Percentiles rank a stretch among this genome's conserved stretches.
These are phyloP conservation scores for Phytophthora citricola DNA, from an alignment of 352 stramenopile species.

Conservation along the genomic window DNA sequence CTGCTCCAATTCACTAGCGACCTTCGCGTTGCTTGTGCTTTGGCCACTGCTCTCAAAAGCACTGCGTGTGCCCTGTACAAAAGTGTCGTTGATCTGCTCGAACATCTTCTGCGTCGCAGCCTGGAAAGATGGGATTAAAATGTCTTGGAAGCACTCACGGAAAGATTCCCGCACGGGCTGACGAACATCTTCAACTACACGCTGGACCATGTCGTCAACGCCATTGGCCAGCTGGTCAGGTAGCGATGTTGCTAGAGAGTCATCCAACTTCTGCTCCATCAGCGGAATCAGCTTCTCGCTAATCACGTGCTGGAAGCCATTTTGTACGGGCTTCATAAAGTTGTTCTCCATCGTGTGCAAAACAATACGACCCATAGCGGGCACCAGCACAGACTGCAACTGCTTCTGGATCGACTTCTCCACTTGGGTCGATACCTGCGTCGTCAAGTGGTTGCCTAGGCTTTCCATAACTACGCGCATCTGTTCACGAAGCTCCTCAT, in stretches of 20 bases:
- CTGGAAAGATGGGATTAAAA: slow-evolving; percentile 89
- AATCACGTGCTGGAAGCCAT: slow-evolving; percentile 80
- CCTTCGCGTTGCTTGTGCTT: slow-evolving; percentile 62
- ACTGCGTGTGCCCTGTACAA: slow-evolving; percentile 73
- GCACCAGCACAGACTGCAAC: slow-evolving; percentile 80
- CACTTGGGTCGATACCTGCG: slow-evolving; percentile 69
- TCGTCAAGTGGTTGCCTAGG: slow-evolving; percentile 62
- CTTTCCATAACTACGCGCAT: slow-evolving; percentile 68
- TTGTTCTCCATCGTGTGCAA: slow-evolving; percentile 91
- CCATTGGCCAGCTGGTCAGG: slow-evolving; percentile 69
- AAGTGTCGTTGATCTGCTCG: slow-evolving; percentile 88
- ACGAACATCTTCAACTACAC: slow-evolving; percentile 80
- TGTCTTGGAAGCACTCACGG: slow-evolving; percentile 85
- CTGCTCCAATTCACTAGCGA: slow-evolving; percentile 67
- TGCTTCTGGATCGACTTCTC: slow-evolving; percentile 89
- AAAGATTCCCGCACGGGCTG: slow-evolving; percentile 86
- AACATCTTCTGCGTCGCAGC: slow-evolving; percentile 91
- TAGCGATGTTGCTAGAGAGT: slow-evolving; percentile 60
- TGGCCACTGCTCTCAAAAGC: slow-evolving; percentile 69
- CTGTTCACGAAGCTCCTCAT: slow-evolving; percentile 77
- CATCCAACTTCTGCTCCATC: slow-evolving; percentile 78
- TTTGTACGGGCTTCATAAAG: slow-evolving; percentile 88
- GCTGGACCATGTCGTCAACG: slow-evolving; percentile 76
- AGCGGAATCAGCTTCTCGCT: slow-evolving; percentile 71
- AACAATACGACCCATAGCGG: slow-evolving; percentile 86